Percentiles rank a stretch among this genome's conserved stretches.
Evolutionary conservation across 2,329 filamentous ascomycete genomes (phyloP).

Genomic region (Dichotomopilus funicola): DNA sequence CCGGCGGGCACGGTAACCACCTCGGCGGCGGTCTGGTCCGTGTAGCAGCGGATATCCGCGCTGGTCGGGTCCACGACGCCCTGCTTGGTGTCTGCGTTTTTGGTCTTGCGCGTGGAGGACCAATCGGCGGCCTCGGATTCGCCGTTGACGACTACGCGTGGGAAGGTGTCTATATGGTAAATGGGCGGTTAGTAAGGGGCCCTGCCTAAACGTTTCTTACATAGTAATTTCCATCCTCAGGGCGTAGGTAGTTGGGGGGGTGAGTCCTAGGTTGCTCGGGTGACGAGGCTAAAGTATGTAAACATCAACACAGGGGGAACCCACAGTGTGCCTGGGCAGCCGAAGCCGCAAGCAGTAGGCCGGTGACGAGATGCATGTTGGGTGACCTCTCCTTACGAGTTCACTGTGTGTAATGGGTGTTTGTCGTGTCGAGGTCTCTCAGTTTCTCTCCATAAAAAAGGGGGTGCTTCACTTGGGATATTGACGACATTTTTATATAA

Average conservation of each 20-base stretch:
- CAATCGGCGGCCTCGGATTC: conserved; percentile 30
- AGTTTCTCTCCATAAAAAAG: background rate
- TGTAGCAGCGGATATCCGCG: conserved; percentile 32
- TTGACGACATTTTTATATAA: too few relatives aligned
- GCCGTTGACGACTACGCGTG: conserved; percentile 31
- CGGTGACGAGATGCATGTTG: conserved; percentile 21
- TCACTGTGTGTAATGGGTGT: too few relatives aligned
- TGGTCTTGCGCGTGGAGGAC: conserved; percentile 32
- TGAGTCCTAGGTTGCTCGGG: background rate
- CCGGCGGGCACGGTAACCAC: conserved; percentile 29
- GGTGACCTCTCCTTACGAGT: background rate
- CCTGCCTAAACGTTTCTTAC: too few relatives aligned
- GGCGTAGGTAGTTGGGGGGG: too few relatives aligned
- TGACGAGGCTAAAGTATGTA: background rate
- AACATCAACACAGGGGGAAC: background rate
- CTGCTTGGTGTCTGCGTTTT: conserved; percentile 31
- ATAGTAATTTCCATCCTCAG: too few relatives aligned
- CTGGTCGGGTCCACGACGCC: conserved; percentile 29
- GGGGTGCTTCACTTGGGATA: background rate
- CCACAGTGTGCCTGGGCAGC: conserved; percentile 25
- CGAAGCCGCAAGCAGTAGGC: conserved; percentile 20
- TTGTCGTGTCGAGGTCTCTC: background rate
- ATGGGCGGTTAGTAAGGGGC: background rate
- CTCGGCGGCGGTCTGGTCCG: conserved; percentile 27
- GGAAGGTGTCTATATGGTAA: conserved; percentile 29